These are phyloP conservation scores for Polychytrium aggregatum DNA, from an alignment of 192 early-diverging fungal species.

Conservation along the genomic window DNA sequence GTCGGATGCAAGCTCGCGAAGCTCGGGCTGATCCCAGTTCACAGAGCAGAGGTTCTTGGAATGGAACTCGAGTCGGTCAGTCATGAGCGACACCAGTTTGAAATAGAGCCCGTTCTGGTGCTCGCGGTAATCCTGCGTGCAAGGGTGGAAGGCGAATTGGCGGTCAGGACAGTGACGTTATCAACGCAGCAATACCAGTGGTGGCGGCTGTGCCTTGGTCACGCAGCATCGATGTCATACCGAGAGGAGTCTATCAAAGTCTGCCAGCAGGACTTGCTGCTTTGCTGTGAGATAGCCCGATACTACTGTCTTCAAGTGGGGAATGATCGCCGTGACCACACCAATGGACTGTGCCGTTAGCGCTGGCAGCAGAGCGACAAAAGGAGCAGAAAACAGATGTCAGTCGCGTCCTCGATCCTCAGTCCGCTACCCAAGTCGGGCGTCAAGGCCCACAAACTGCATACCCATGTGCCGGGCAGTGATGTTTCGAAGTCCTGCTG, in stretches of 20 bases:
- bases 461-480: conserved; percentile 88
- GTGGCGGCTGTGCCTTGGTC: neutral
- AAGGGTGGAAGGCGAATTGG: neutral
- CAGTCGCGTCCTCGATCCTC: too few species aligned
- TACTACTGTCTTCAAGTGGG: conserved; percentile 67
- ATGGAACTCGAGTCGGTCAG: conserved; percentile 58
- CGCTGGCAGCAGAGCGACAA: conserved; percentile 34
- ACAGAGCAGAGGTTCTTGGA: conserved; percentile 23
- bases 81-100: conserved; percentile 93
- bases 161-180: too few species aligned
- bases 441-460: too few species aligned
- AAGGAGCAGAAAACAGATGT: conserved; percentile 8
- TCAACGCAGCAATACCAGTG: too few species aligned
- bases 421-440: too few species aligned
- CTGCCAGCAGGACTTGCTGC: conserved; percentile 67
- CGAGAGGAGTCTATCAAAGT: conserved; percentile 75
- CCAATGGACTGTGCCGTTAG: conserved; percentile 89
- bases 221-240: conserved; percentile 15
- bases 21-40: conserved; percentile 44
- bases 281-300: conserved; percentile 59
- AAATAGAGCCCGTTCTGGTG: conserved; percentile 85
- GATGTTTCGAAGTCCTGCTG: conserved; percentile 95
- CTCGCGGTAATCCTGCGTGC: conserved; percentile 63
- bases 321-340: conserved; percentile 76
- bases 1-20: conserved; percentile 23